Percentiles rank a stretch among this genome's conserved stretches.
Conservation (phyloP, 2,329 filamentous ascomycete species). For the Erysiphe pulchra region DNA sequence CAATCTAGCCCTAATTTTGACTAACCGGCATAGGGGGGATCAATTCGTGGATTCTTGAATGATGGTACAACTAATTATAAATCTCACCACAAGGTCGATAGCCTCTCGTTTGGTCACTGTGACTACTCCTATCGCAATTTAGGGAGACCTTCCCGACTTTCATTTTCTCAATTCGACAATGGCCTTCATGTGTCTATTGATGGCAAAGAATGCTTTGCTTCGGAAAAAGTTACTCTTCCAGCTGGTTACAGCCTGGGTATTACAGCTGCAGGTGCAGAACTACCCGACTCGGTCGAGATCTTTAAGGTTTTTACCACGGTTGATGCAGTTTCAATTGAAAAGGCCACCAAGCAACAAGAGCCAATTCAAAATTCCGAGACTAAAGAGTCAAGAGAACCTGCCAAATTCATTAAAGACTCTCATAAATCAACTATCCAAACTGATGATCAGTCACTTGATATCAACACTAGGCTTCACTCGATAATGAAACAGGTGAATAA, state of each 20-base stretch:
- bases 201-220: slow-evolving; percentile 59
- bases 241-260: slow-evolving; percentile 65
- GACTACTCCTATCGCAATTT: slow-evolving; percentile 77
- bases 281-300: slow-evolving; percentile 80
- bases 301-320: slow-evolving; percentile 62
- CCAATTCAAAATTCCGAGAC: slow-evolving; percentile 10
- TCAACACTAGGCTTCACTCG: slow-evolving; percentile 60
- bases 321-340: slow-evolving; percentile 14
- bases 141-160: slow-evolving; percentile 57
- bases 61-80: slow-evolving; percentile 66
- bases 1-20: neutral
- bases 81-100: slow-evolving; percentile 50
- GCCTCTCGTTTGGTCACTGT: slow-evolving; percentile 80
- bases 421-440: slow-evolving; percentile 20
- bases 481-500: slow-evolving; percentile 42
- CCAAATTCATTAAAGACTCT: slow-evolving; percentile 2
- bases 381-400: neutral
- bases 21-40: slow-evolving; percentile 30
- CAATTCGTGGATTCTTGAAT: slow-evolving; percentile 78
- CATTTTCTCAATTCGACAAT: slow-evolving; percentile 37
- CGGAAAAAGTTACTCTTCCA: slow-evolving; percentile 52
- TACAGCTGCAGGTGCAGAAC: slow-evolving; percentile 69
- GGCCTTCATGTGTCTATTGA: slow-evolving; percentile 62
- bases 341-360: neutral
- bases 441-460: slow-evolving; percentile 48